phyloP scores from a whole-genome alignment of 805 yeast genomes.

The Saccharomycopsis fodiens region DNA sequence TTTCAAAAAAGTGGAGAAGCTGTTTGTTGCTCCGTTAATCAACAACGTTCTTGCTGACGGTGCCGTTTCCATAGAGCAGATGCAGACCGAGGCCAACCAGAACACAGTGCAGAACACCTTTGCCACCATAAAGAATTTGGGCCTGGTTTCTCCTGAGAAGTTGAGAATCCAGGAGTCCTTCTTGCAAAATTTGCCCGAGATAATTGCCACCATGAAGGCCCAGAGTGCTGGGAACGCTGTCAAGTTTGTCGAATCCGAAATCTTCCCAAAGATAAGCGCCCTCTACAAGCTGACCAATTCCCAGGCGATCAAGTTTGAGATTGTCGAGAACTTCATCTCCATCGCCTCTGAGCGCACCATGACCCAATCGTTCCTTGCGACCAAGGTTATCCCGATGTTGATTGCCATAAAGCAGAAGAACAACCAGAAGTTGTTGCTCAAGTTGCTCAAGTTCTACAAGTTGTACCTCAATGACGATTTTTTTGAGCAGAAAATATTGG shows the following conservation, averaged over 20 bases:
- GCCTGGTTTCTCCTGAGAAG: conserved; percentile 21
- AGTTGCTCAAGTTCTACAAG: conserved; percentile 36
- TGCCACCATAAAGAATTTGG: conserved; percentile 17
- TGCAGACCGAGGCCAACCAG: conserved; percentile 20
- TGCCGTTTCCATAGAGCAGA: conserved; percentile 19
- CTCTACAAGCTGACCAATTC: conserved; percentile 82
- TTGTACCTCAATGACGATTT: conserved; percentile 26
- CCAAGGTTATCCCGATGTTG: conserved; percentile 74
- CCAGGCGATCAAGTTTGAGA: conserved; percentile 64
- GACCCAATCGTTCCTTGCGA: conserved; percentile 65
- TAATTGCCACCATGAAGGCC: conserved; percentile 38
- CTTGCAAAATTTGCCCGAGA: conserved; percentile 27
- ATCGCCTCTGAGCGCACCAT: conserved; percentile 53
- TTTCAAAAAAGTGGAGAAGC: conserved; percentile 23
- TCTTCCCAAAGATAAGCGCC: conserved; percentile 66
- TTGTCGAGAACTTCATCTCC: conserved; percentile 51
- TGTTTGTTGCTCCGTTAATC: conserved; percentile 29
- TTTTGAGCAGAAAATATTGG: conserved; percentile 41
- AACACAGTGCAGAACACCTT: conserved; percentile 19
- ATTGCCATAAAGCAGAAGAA: conserved; percentile 62
- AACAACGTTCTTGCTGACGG: conserved; percentile 23
- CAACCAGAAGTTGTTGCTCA: conserved; percentile 56
- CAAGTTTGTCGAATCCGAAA: conserved; percentile 48
- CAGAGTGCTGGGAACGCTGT: conserved; percentile 12
- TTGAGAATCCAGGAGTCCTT: conserved; percentile 30